These are phyloP conservation scores for Eimeria nieschulzi DNA, from an alignment of 169 alveolate genomes.

Conservation along the genomic window DNA sequence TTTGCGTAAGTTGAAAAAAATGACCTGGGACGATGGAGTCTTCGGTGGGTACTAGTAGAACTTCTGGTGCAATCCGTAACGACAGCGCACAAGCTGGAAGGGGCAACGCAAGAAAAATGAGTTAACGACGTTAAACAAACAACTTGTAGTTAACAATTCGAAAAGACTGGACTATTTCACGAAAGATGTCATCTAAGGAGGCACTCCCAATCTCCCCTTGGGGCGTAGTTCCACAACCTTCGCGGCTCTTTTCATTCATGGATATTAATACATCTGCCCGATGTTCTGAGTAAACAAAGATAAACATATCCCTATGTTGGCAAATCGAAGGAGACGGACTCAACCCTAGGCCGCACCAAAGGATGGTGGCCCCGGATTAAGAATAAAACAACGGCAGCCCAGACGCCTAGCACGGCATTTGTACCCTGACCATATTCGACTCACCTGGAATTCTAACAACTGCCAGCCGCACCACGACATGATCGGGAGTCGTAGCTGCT, in stretches of 20 bases:
- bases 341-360: too few relatives aligned
- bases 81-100: background rate
- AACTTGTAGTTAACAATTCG: conserved; percentile 14
- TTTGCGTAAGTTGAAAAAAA: too few relatives aligned
- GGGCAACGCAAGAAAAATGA: too few relatives aligned
- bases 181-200: conserved; percentile 44
- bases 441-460: conserved; percentile 45
- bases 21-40: too few relatives aligned
- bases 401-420: background rate
- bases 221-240: background rate
- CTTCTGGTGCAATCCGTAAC: background rate
- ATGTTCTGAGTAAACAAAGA: conserved; percentile 34
- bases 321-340: too few relatives aligned
- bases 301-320: background rate
- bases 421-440: background rate
- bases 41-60: too few relatives aligned
- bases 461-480: conserved; percentile 56
- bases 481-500: conserved; percentile 7
- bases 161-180: conserved; percentile 14
- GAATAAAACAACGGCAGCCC: too few relatives aligned
- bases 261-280: conserved; percentile 54
- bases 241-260: conserved; percentile 28
- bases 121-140: background rate
- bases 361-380: too few relatives aligned
- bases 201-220: background rate